phyloP scores from a whole-genome alignment of 176 grass and related monocot genomes.

The Saccharum officinarum region DNA sequence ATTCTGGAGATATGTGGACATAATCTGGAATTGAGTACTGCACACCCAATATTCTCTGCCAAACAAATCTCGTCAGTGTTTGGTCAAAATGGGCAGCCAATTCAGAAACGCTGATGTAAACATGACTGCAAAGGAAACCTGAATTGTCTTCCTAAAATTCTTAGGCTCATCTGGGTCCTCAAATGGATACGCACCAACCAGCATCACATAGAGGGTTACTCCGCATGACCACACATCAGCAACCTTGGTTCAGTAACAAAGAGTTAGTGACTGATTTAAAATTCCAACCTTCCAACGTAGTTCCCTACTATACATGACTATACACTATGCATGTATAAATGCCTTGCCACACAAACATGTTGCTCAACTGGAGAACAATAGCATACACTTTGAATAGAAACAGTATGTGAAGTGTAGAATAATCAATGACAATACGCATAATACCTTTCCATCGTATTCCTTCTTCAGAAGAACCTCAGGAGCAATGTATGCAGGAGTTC shows the following conservation, averaged over 20 bases:
- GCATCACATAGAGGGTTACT: slow-evolving; percentile 93
- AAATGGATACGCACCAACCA: slow-evolving; percentile 94
- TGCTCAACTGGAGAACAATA: not conserved
- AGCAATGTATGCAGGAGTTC: slow-evolving; percentile 82
- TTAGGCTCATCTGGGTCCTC: slow-evolving; percentile 92
- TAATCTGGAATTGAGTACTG: slow-evolving; percentile 98
- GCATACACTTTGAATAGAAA: not conserved
- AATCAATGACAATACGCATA: not conserved
- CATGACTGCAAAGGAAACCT: slow-evolving; percentile 36
- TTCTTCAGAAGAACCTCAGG: slow-evolving; percentile 82
- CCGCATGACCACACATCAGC: slow-evolving; percentile 97
- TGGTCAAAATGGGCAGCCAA: not conserved
- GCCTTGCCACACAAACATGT: not conserved
- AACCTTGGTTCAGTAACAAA: slow-evolving; percentile 52
- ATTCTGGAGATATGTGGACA: slow-evolving; percentile 83
- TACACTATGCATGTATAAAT: not conserved
- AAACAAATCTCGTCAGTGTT: slow-evolving; percentile 26
- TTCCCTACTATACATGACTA: not conserved
- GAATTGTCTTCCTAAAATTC: slow-evolving; percentile 93
- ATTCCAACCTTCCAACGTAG: not conserved
- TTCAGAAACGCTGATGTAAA: not conserved
- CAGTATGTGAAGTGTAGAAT: not conserved
- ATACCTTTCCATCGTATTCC: slow-evolving; percentile 89
- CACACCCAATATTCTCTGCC: slow-evolving; percentile 86
- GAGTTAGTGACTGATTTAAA: not conserved